Conservation (phyloP, 768 basidiomycete species). For the Candolleomyces eurysporus region DNA sequence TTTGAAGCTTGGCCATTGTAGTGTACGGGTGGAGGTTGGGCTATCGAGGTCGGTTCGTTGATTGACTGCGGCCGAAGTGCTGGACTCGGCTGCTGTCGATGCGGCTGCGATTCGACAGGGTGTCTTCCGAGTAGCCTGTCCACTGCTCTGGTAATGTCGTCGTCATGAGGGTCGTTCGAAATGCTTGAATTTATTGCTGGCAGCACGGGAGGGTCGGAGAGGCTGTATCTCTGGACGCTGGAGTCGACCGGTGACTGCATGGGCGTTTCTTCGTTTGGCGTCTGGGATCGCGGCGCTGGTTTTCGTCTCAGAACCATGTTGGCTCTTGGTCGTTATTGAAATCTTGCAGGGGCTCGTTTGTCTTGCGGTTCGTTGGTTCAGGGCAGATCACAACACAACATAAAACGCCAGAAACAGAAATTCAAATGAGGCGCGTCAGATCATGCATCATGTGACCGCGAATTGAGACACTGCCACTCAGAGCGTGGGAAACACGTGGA, state of each 20-base stretch:
- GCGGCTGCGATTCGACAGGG: background rate
- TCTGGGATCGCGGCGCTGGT: slow-evolving; percentile 25
- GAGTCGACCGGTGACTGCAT: slow-evolving; percentile 21
- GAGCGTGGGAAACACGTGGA: background rate
- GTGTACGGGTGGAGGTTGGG: slow-evolving; percentile 14
- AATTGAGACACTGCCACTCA: background rate
- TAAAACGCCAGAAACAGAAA: no score
- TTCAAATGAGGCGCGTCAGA: no score
- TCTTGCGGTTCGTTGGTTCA: background rate
- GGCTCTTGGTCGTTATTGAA: slow-evolving; percentile 7
- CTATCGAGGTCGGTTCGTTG: slow-evolving; percentile 12
- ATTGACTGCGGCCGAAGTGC: slow-evolving; percentile 15
- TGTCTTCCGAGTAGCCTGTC: slow-evolving; percentile 17
- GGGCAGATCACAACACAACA: background rate
- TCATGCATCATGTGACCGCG: background rate
- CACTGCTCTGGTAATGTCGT: slow-evolving; percentile 17
- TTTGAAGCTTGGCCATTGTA: background rate
- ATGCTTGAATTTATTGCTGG: slow-evolving; percentile 6
- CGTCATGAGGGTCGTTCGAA: slow-evolving; percentile 10
- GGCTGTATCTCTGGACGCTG: slow-evolving; percentile 28
- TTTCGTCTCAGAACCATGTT: slow-evolving; percentile 32
- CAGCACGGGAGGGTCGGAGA: slow-evolving; percentile 26
- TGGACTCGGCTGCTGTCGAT: no score
- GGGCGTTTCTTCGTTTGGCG: slow-evolving; percentile 16
- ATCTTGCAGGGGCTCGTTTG: slow-evolving; percentile 10